A percentile compares a stretch with the other conserved stretches of the same genome.
phyloP scores from a whole-genome alignment of 2,329 filamentous ascomycete genomes.

The Seiridium cupressi region DNA sequence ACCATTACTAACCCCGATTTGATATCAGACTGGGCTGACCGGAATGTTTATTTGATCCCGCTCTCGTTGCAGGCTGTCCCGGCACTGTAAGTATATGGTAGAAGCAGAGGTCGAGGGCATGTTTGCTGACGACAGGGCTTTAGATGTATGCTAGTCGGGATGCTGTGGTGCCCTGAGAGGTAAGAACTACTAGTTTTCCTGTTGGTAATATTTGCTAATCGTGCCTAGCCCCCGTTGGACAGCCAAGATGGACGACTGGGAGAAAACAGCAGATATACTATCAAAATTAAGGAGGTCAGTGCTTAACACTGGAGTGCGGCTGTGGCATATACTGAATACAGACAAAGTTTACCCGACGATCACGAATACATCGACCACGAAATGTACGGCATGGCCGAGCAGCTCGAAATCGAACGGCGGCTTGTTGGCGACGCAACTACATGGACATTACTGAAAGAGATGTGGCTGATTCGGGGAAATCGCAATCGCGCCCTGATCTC shows the following conservation, averaged over 20 bases:
- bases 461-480: conserved; percentile 35
- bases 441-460: conserved; percentile 35
- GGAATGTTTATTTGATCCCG: conserved; percentile 55
- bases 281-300: conserved; percentile 38
- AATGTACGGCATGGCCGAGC: conserved; percentile 40
- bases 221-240: conserved; percentile 57
- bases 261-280: conserved; percentile 56
- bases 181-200: too few species aligned
- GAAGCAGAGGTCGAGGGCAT: too few species aligned
- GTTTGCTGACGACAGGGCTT: too few species aligned
- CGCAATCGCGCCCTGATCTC: conserved; percentile 47
- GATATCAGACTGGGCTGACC: conserved; percentile 33
- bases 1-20: too few species aligned
- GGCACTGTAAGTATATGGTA: conserved; percentile 29
- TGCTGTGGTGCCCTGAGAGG: conserved; percentile 55
- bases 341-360: conserved; percentile 43
- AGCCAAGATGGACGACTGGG: conserved; percentile 67
- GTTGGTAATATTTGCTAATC: too few species aligned
- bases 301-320: too few species aligned
- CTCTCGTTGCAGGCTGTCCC: conserved; percentile 65
- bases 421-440: conserved; percentile 46
- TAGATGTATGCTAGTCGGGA: conserved; percentile 56
- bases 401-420: conserved; percentile 48
- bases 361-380: conserved; percentile 54
- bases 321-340: too few species aligned